Evolutionary conservation across 2,329 filamentous ascomycete genomes (phyloP), one percentile per base, ranked within the genome.

Genomic region (Corynespora cassiicola): DNA sequence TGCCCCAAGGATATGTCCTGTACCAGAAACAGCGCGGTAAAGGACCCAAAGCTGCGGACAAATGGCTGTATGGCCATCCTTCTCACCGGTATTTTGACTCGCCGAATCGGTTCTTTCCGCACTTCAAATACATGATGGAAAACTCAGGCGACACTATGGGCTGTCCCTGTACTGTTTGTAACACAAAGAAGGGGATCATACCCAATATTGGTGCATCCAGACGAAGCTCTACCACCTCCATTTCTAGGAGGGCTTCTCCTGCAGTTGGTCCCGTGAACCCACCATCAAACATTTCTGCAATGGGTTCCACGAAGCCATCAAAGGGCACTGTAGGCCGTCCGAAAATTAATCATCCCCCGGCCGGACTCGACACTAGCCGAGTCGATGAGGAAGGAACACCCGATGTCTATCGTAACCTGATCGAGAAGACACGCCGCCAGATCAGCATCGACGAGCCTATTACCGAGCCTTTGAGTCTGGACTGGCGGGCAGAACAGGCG

Each of bases 11-110:
- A 2, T 85, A 81, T 54, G 66, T 62, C 0, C 53, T 82, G 0
- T 78, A 74, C 51, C 72, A 80, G 31, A 71, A 74, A 17, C 64
- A 72, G 1, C 71, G 80, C n/a, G 54, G 54, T 2, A 68, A 52
- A 3, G 62, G 70, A 0, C 25, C 68, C 39, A 31, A 40, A 25
- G 59, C 79, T 57, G 52, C 73, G 7, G 81, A 84, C 55, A 73
- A 75, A 32, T 82, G 78, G 38, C 63, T 84, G 0, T 84, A 72
- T 38, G 82, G 82, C 0, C 80, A 85, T 55, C 79, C 78, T 0
- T 61, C 63, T 6, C 72, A 73, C 6, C 65, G 66, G 31, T 65
- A 61, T 11, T 84, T 78, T 39, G 73, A 80, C 29, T 84, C 81
- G 0, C 71, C 75, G 0, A 71, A 72, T 14, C 65, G 75, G 4